These are phyloP conservation scores for Solanum hybrid DNA, from an alignment of 305 asterid species.

Conservation along the genomic window DNA sequence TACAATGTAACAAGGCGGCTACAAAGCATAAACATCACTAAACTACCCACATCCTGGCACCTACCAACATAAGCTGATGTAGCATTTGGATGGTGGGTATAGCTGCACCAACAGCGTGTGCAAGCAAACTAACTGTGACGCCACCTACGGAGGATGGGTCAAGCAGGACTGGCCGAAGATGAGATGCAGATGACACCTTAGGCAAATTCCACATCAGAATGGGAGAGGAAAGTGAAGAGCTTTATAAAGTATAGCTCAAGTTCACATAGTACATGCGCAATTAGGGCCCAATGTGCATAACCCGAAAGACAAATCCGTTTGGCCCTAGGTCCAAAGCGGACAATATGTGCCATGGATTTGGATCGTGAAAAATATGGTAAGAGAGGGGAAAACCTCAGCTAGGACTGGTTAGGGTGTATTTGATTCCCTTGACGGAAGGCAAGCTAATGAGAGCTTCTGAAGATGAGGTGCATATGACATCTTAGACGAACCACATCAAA, in stretches of 20 bases:
- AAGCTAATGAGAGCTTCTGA: neutral
- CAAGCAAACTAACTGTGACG: neutral
- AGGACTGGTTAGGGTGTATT: neutral
- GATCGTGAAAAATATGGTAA: fast-evolving
- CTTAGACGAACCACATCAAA: neutral
- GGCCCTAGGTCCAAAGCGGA: neutral
- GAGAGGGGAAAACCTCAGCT: neutral
- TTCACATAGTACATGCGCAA: neutral
- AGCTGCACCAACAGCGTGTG: neutral
- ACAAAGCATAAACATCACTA: neutral
- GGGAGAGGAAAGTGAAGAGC: neutral
- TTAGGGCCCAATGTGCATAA: neutral
- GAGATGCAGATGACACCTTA: neutral
- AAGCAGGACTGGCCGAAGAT: neutral
- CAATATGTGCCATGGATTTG: neutral
- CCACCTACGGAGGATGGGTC: neutral
- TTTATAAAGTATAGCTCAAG: neutral
- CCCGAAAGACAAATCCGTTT: neutral
- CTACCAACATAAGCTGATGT: neutral
- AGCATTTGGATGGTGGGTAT: neutral
- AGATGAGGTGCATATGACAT: neutral
- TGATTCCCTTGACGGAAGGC: neutral
- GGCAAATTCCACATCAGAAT: neutral
- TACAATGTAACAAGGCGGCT: neutral
- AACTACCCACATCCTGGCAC: neutral